Evolutionary conservation across 257 asterid species (phyloP).

Genomic region (Solanum sejunctum): DNA sequence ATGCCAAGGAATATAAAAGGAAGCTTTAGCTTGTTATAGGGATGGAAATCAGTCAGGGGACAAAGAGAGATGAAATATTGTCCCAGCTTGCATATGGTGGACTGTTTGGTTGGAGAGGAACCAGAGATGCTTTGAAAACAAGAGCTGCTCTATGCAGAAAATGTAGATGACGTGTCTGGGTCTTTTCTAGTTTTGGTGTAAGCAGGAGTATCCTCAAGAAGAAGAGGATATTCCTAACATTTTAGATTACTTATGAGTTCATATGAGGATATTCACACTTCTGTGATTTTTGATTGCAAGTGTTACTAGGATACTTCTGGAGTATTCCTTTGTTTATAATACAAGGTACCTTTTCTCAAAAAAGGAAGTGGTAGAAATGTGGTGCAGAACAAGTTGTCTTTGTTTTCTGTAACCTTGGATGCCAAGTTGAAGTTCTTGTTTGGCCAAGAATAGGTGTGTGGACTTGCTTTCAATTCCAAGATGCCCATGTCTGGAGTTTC

Average conservation of each 20-base stretch:
- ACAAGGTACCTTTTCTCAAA: background rate
- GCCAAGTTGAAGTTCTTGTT: background rate
- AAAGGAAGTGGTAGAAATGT: background rate
- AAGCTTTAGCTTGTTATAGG: background rate
- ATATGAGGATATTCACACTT: background rate
- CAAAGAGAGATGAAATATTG: background rate
- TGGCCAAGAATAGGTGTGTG: background rate
- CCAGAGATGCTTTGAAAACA: background rate
- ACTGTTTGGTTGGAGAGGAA: background rate
- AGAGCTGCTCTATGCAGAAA: background rate
- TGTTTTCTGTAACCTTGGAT: background rate
- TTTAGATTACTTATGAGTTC: background rate
- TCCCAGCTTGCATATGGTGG: background rate
- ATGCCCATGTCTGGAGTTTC: background rate
- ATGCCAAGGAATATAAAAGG: background rate
- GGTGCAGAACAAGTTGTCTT: background rate
- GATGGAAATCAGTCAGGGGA: background rate
- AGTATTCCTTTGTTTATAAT: no score
- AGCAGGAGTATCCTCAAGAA: background rate
- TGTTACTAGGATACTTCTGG: background rate
- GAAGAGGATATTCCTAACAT: background rate
- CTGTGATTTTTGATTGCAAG: background rate
- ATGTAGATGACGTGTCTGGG: background rate
- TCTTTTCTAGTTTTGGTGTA: background rate
- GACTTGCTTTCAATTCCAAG: background rate